Conservation (phyloP, 2,329 filamentous ascomycete species). For the Aureobasidium leucospermi region DNA sequence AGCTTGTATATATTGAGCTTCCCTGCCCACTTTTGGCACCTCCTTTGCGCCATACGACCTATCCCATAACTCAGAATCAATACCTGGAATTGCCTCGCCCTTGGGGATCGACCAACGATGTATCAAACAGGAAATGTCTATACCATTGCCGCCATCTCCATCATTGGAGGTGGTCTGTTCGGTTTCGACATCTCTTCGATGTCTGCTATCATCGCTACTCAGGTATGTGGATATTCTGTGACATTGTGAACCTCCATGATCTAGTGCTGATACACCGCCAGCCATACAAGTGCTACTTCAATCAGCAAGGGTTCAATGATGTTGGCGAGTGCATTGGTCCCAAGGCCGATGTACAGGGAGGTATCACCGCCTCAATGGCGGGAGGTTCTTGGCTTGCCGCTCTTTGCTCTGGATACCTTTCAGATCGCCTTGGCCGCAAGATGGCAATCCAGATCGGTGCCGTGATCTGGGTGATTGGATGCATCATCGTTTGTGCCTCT, state of each 20-base stretch:
- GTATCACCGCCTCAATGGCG: conserved; percentile 64
- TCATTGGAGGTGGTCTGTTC: conserved; percentile 61
- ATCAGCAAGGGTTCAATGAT: conserved; percentile 24
- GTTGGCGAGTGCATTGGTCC: conserved; percentile 45
- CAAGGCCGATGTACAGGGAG: conserved; percentile 51
- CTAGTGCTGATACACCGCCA: background rate
- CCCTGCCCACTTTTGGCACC: background rate
- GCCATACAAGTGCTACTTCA: conserved; percentile 11
- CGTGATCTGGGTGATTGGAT: conserved; percentile 48
- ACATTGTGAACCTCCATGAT: conserved; percentile 25
- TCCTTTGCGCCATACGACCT: background rate
- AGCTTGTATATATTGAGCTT: background rate
- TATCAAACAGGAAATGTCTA: conserved; percentile 50
- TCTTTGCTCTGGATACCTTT: conserved; percentile 51
- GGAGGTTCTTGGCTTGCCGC: conserved; percentile 63
- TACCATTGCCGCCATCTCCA: conserved; percentile 49
- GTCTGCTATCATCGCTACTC: conserved; percentile 55
- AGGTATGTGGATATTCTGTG: conserved; percentile 49
- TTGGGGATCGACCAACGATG: conserved; percentile 17
- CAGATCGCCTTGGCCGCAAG: conserved; percentile 48
- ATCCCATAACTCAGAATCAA: background rate
- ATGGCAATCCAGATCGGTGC: conserved; percentile 13
- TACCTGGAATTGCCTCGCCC: background rate
- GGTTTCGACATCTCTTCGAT: conserved; percentile 75
- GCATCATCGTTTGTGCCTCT: conserved; percentile 54